Evolutionary conservation across 106 monocot genomes (phyloP), one percentile per base, ranked within the genome.

Genomic region (Dioscorea alata): DNA sequence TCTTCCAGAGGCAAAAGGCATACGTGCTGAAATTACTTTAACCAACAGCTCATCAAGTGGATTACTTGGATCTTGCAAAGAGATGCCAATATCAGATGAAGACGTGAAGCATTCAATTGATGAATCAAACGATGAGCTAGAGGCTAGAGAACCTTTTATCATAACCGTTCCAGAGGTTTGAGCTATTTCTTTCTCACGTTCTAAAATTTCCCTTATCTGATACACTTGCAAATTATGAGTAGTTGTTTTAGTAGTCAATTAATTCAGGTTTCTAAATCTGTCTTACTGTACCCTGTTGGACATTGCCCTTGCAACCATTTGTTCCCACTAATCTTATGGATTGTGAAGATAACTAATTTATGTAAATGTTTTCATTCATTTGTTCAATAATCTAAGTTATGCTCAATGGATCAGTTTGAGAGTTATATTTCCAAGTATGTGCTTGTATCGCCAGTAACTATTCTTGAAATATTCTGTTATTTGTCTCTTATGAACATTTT

Each of bases 11-110:
- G 81, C 57, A 20, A 90, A 83, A 67, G 93, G 90, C 35, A 93
- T 99, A 74, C 60, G 33, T 70, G 89, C 90, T 68, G 85, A 99
- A 85, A 82, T 99, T 63, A 64, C 73, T 73, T 68, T 81, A 61
- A 48, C 18, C 31, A 74, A 71, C 61, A 70, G 33, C 25, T 48
- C 64, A 66, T 60, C 77, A 74, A 76, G 49, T 31, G 76, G 74
- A 65, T 7, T 73, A 61, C 20, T 18, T 74, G 88, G 79, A 14
- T 65, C 86, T 33, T 71, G 69, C 66, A 57, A 85, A 71, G 82
- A 80, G 61, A 66, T 68, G 52, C 75, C 80, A 61, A 79, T 86
- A 56, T 70, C 48, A 49, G 78, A 64, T 8, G 72, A 66, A 59
- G 89, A 85, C 28, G 22, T 68, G 33, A 66, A 70, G 18, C 50